Percentiles rank a stretch among this genome's conserved stretches.
These are phyloP conservation scores for Ophiocordyceps camponoti-leonardi DNA, from an alignment of 2,329 filamentous ascomycete species.

Conservation along the genomic window DNA sequence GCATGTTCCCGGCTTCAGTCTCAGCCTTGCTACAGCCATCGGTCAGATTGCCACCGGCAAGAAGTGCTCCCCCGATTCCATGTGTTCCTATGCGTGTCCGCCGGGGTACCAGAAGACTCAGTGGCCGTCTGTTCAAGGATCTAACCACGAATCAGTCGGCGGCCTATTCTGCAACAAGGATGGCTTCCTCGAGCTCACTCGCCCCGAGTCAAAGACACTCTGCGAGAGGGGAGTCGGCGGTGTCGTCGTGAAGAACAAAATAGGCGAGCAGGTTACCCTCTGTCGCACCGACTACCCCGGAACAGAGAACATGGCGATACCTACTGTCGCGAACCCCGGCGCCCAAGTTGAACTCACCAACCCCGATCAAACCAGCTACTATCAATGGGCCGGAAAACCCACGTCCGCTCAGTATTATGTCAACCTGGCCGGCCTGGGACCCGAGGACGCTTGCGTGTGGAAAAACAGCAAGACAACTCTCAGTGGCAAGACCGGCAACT, in stretches of 20 bases:
- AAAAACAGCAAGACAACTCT: slow-evolving; percentile 26
- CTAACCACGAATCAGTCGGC: slow-evolving; percentile 69
- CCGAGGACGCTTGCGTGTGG: slow-evolving; percentile 65
- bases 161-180: slow-evolving; percentile 62
- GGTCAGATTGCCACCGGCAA: slow-evolving; percentile 49
- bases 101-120: slow-evolving; percentile 82
- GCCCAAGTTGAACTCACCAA: slow-evolving; percentile 50
- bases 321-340: slow-evolving; percentile 46
- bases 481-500: slow-evolving; percentile 50
- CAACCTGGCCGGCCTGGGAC: slow-evolving; percentile 58
- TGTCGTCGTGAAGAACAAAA: slow-evolving; percentile 59
- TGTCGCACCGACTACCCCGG: slow-evolving; percentile 97
- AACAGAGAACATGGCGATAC: slow-evolving; percentile 74
- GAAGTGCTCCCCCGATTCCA: slow-evolving; percentile 42
- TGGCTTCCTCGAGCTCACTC: slow-evolving; percentile 64
- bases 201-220: slow-evolving; percentile 46
- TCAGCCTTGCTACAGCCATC: slow-evolving; percentile 29
- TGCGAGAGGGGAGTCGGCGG: slow-evolving; percentile 58
- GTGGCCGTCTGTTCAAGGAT: slow-evolving; percentile 66
- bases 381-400: slow-evolving; percentile 52
- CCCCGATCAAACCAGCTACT: slow-evolving; percentile 56
- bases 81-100: slow-evolving; percentile 93
- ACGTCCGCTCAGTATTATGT: slow-evolving; percentile 96
- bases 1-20: slow-evolving; percentile 32
- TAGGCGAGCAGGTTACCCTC: slow-evolving; percentile 48